Conservation (phyloP, 2,329 filamentous ascomycete species). For the Herpotrichia juniperi region DNA sequence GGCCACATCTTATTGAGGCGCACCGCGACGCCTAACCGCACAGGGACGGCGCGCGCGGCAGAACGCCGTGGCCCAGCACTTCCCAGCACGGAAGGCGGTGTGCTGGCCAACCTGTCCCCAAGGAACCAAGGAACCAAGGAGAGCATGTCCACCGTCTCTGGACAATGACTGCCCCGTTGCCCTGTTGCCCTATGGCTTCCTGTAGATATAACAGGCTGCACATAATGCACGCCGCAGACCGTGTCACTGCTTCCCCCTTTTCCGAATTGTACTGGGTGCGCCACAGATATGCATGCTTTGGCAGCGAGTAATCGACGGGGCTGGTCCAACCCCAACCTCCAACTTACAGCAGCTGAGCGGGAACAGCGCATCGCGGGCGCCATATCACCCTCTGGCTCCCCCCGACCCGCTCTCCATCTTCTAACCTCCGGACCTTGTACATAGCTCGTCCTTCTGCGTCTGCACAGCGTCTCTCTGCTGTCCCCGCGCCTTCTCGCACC, state of each 20-base stretch:
- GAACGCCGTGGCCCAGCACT: too few species aligned
- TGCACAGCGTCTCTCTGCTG: not conserved
- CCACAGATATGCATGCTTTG: too few species aligned
- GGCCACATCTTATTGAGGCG: constrained; percentile 1
- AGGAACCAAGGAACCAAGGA: too few species aligned
- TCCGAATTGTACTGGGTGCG: too few species aligned
- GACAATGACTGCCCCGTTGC: too few species aligned
- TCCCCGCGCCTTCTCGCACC: not conserved
- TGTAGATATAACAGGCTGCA: too few species aligned
- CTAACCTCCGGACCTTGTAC: not conserved
- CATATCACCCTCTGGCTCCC: constrained; percentile 2
- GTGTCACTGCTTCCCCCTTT: too few species aligned
- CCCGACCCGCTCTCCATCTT: not conserved
- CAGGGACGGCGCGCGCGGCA: not conserved
- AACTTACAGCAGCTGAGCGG: not conserved
- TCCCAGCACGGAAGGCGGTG: not conserved
- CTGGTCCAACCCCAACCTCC: constrained; percentile 1
- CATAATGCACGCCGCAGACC: too few species aligned
- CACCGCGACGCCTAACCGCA: not conserved
- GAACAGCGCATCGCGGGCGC: constrained; percentile 1
- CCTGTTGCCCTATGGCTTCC: too few species aligned
- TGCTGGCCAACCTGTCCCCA: too few species aligned
- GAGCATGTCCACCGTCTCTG: too few species aligned
- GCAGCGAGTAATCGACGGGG: not conserved
- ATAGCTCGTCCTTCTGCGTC: constrained; percentile 1